Percentiles rank a stretch among this genome's conserved stretches.
Evolutionary conservation across 805 yeast genomes (phyloP).

Genomic region (Starmerella khaoyaiensis): DNA sequence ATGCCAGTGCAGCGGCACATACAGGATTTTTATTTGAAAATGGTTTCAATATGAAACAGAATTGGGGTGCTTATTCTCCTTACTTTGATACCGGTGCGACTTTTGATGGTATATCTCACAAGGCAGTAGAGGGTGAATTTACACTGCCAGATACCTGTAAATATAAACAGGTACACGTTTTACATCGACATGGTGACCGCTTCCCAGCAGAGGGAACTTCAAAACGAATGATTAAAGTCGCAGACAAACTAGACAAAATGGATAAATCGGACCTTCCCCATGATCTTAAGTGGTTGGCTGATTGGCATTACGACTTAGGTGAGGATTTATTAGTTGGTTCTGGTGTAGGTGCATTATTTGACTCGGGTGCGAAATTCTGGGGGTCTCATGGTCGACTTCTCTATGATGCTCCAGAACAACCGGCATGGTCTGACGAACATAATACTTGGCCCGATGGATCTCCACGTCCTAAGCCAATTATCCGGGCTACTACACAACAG

Average conservation of each 20-base stretch:
- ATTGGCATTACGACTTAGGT: slow-evolving; percentile 27
- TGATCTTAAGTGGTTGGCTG: slow-evolving; percentile 26
- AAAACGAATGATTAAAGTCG: slow-evolving; percentile 30
- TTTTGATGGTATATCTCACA: slow-evolving; percentile 26
- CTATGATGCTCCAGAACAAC: slow-evolving; percentile 21
- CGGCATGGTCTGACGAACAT: slow-evolving; percentile 23
- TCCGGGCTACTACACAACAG: slow-evolving; percentile 31
- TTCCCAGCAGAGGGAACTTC: slow-evolving; percentile 42
- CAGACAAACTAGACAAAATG: slow-evolving; percentile 25
- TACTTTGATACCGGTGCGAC: slow-evolving; percentile 29
- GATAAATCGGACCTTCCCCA: slow-evolving; percentile 21
- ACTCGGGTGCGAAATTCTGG: slow-evolving; percentile 32
- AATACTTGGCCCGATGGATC: slow-evolving; percentile 28
- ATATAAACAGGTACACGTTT: slow-evolving; percentile 54
- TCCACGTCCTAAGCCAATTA: slow-evolving; percentile 25
- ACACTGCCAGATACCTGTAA: slow-evolving; percentile 33
- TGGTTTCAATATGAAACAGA: slow-evolving; percentile 31
- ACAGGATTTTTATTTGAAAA: slow-evolving; percentile 27
- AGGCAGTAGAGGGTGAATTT: slow-evolving; percentile 23
- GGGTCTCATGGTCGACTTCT: slow-evolving; percentile 31
- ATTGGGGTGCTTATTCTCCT: slow-evolving; percentile 33
- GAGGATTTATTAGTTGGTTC: slow-evolving; percentile 28
- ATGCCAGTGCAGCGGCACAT: slow-evolving; percentile 28
- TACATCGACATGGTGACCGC: slow-evolving; percentile 72
- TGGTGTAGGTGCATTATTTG: slow-evolving; percentile 31